These are phyloP conservation scores for Sequoia sempervirens DNA, from an alignment of 75 land plant species.

Conservation along the genomic window DNA sequence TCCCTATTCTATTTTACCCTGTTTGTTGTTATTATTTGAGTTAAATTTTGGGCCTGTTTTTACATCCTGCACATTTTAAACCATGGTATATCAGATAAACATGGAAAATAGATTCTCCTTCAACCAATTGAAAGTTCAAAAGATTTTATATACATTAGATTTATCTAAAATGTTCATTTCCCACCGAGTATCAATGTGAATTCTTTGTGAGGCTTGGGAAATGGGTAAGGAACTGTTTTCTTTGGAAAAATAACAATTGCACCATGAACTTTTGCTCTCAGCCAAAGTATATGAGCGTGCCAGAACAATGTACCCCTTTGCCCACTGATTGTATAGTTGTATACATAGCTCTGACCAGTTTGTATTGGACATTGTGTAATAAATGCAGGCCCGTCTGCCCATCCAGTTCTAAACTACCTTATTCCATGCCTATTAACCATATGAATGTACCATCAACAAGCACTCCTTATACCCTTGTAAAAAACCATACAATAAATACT, in stretches of 20 bases:
- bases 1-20: too few relatives aligned
- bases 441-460: background rate
- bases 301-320: conserved; percentile 80
- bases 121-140: background rate
- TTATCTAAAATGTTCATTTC: too few relatives aligned
- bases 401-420: conserved; percentile 48
- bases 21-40: too few relatives aligned
- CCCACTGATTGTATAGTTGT: conserved; percentile 51
- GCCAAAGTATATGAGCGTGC: conserved; percentile 66
- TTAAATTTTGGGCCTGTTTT: too few relatives aligned
- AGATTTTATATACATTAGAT: background rate
- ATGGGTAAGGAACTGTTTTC: conserved; percentile 28
- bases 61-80: background rate
- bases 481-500: background rate
- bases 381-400: conserved; percentile 74
- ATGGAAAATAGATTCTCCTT: background rate
- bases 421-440: conserved; percentile 68
- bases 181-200: conserved; percentile 53
- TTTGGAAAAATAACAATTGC: conserved; percentile 69
- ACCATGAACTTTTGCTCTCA: conserved; percentile 80
- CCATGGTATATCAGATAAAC: background rate
- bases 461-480: too few relatives aligned
- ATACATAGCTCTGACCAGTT: conserved; percentile 47
- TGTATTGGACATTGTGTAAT: conserved; percentile 79
- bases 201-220: conserved; percentile 50